These are phyloP conservation scores for Pelargonium citronellum DNA, from an alignment of 441 rosid species.

Conservation along the genomic window DNA sequence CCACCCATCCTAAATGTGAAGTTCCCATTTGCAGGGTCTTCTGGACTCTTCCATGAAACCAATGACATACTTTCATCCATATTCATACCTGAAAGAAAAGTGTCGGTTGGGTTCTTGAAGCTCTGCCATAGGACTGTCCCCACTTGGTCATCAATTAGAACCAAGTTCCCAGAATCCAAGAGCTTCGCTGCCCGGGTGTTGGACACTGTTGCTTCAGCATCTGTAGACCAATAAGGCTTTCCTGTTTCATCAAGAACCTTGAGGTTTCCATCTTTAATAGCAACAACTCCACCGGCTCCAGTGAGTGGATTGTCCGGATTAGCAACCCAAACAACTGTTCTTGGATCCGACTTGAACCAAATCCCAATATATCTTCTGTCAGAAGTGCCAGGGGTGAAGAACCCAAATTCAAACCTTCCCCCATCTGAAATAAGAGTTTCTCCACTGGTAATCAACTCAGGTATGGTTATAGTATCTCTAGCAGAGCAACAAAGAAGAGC, in stretches of 20 bases:
- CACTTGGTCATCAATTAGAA: slow-evolving; percentile 20
- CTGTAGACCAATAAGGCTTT: slow-evolving; percentile 28
- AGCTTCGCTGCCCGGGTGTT: slow-evolving; percentile 25
- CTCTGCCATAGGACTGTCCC: slow-evolving; percentile 46
- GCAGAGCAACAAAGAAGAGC: slow-evolving; percentile 29
- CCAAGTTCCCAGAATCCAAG: slow-evolving; percentile 51
- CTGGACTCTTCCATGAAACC: slow-evolving; percentile 41
- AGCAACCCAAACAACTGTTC: slow-evolving; percentile 56
- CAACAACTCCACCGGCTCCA: slow-evolving; percentile 23
- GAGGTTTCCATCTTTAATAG: slow-evolving; percentile 38
- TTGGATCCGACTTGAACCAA: slow-evolving; percentile 41
- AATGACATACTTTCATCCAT: slow-evolving; percentile 35
- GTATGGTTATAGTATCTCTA: slow-evolving; percentile 26
- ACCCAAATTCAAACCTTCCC: slow-evolving; percentile 49
- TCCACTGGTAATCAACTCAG: slow-evolving; percentile 24
- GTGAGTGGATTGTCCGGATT: slow-evolving; percentile 43
- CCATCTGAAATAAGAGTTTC: slow-evolving; percentile 44
- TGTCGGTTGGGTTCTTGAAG: slow-evolving; percentile 55
- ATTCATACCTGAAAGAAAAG: slow-evolving; percentile 71
- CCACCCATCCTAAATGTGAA: slow-evolving; percentile 41
- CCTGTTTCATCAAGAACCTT: slow-evolving; percentile 25
- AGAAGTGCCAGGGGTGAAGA: slow-evolving; percentile 47
- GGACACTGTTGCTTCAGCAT: slow-evolving; percentile 20
- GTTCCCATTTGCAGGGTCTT: slow-evolving; percentile 48
- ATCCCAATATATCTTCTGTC: slow-evolving; percentile 48